Evolutionary conservation across 306 rosid genomes (phyloP), one percentile per base, ranked within the genome.

Genomic region (Pterocarpus santalinus): DNA sequence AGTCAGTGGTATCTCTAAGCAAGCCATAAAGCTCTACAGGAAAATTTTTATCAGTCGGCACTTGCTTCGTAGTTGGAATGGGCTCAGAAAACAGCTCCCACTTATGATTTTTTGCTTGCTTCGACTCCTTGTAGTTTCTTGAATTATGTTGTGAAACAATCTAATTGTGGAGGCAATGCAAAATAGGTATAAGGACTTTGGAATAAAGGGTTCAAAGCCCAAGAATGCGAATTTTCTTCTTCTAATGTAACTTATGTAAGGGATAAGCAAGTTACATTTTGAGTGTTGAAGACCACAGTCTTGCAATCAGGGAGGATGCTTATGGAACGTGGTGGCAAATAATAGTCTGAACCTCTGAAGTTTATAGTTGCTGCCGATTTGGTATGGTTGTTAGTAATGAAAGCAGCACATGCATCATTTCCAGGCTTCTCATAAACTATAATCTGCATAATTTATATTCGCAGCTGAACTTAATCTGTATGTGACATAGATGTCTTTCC

Each of bases 271-370:
- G 13, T 65, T 90, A 92, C 97, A 2, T 53, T 63, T 77, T 88
- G 85, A 73, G 97, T 87, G 75, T 95, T 95, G 89, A 34, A 87
- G 85, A 93, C 94, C 51, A 93, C 87, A 58, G 90, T 91, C 85
- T 86, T 92, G 91, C 99, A 95, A 76, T 95, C 98, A 34, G 97
- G 97, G 64, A 95, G 97, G 83, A 95, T 60, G 82, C 97, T 93
- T 55, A 93, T 95, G 72, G 99, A 95, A 13, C 80, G 88, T 3
- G 98, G 89, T 14, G 98, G 98, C 85, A 95, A 58, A 80, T 49
- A 71, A 76, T 82, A 86, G 0, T 39, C 65, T 2, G 69, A 41
- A 2, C 97, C 99, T 68, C 88, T 84, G 85, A 94, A 95, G 0
- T 71, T 72, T 4, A 92, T 39, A 3, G 83, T 86, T 69, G 76